phyloP scores from a whole-genome alignment of 169 alveolate species.

The Plasmodium gonderi region DNA sequence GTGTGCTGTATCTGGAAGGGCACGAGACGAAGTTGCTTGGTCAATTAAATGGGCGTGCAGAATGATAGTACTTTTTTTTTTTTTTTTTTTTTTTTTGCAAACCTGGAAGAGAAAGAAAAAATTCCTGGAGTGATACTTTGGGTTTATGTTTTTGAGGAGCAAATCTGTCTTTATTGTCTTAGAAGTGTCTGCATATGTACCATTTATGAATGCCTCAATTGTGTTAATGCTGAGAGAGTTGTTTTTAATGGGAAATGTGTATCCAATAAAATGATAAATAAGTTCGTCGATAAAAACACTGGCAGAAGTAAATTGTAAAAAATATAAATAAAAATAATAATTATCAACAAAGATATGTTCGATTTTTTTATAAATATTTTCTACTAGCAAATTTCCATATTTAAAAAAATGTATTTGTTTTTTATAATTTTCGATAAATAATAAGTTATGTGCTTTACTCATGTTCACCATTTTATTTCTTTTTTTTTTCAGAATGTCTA shows the following conservation, averaged over 20 bases:
- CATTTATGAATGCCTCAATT: constrained; percentile 59
- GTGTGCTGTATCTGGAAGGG: too few relatives aligned
- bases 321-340: constrained; percentile 70
- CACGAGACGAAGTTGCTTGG: too few relatives aligned
- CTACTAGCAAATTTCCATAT: constrained; percentile 67
- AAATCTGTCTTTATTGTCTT: constrained; percentile 34
- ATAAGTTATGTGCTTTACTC: constrained; percentile 9
- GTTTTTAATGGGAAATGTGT: constrained; percentile 61
- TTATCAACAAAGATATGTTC: constrained; percentile 73
- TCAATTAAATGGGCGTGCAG: too few relatives aligned
- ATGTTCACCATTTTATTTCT: not conserved
- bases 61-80: too few relatives aligned
- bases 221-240: constrained; percentile 21
- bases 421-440: constrained; percentile 59
- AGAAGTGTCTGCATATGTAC: constrained; percentile 28
- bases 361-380: constrained; percentile 72
- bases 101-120: constrained; percentile 69
- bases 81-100: too few relatives aligned
- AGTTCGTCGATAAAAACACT: constrained; percentile 65
- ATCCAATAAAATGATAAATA: constrained; percentile 61
- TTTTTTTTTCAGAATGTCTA: not conserved
- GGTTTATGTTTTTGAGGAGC: constrained; percentile 14
- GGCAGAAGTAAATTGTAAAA: constrained; percentile 73
- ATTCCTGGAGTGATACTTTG: constrained; percentile 32
- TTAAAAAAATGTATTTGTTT: constrained; percentile 72